Percentiles rank a stretch among this genome's conserved stretches.
These are phyloP conservation scores for Colletotrichum limetticola DNA, from an alignment of 2,329 filamentous ascomycete genomes.

Conservation along the genomic window DNA sequence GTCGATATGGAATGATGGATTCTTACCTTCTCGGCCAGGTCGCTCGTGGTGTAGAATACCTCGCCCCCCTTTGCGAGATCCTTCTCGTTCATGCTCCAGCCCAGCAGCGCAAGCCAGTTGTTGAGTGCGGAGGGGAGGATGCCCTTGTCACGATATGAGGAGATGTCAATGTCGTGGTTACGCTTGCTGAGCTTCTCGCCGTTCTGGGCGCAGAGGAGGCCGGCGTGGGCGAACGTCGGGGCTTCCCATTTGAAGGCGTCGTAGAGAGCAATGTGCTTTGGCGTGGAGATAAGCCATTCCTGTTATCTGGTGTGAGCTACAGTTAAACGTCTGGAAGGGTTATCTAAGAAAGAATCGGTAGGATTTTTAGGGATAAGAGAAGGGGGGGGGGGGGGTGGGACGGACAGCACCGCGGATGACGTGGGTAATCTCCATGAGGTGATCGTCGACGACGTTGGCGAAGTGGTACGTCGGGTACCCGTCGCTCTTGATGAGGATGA, in stretches of 20 bases:
- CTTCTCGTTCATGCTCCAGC: constrained; percentile 76
- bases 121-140: constrained; percentile 63
- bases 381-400: constrained; percentile 24
- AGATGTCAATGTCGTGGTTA: constrained; percentile 66
- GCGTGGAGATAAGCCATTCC: constrained; percentile 97
- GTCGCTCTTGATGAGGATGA: constrained; percentile 90
- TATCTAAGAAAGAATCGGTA: too few species aligned
- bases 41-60: constrained; percentile 77
- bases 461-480: constrained; percentile 96
- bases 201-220: constrained; percentile 75
- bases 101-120: constrained; percentile 88
- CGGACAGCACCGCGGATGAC: constrained; percentile 87
- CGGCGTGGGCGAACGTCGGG: constrained; percentile 83
- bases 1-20: background rate
- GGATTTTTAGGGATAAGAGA: background rate
- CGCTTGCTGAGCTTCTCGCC: constrained; percentile 89
- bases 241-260: constrained; percentile 79
- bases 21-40: constrained; percentile 76
- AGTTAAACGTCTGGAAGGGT: background rate
- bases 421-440: constrained; percentile 94
- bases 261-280: constrained; percentile 77
- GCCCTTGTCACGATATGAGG: constrained; percentile 59
- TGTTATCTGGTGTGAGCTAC: constrained; percentile 42
- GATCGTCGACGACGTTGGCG: constrained; percentile 96
- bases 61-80: constrained; percentile 52